Conservation (phyloP, 2,329 filamentous ascomycete genomes). For the Zelopaecilomyces penicillatus region DNA sequence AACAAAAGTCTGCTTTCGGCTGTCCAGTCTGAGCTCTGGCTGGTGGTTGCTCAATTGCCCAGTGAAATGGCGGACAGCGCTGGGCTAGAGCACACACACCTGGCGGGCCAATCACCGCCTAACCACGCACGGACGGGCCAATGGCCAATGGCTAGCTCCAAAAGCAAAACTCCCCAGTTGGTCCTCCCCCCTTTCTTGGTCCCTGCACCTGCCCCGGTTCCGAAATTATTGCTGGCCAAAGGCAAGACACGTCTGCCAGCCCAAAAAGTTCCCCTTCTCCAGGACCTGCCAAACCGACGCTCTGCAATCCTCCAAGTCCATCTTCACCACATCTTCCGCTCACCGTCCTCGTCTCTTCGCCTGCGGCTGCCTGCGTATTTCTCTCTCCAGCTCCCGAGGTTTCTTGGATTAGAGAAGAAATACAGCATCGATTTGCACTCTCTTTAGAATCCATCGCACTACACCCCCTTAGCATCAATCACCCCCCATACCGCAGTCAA, state of each 20-base stretch:
- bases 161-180: slow-evolving; percentile 12
- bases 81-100: background rate
- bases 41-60: no score
- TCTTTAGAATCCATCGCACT: slow-evolving; percentile 11
- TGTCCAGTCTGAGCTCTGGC: no score
- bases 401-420: slow-evolving; percentile 28
- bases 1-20: no score
- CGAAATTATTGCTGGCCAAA: slow-evolving; percentile 43
- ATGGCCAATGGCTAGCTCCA: slow-evolving; percentile 22
- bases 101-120: slow-evolving; percentile 11
- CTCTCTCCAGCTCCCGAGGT: slow-evolving; percentile 17
- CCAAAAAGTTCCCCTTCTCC: slow-evolving; percentile 32
- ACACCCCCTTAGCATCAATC: slow-evolving; percentile 7
- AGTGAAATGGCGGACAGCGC: no score
- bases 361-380: slow-evolving; percentile 12
- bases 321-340: slow-evolving; percentile 18
- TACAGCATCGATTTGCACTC: slow-evolving; percentile 17
- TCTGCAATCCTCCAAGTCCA: slow-evolving; percentile 19
- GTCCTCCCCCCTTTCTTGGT: slow-evolving; percentile 34
- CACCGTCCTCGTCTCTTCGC: slow-evolving; percentile 5
- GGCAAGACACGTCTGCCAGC: slow-evolving; percentile 23
- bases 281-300: slow-evolving; percentile 16
- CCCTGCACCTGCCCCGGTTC: slow-evolving; percentile 31
- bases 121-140: slow-evolving; percentile 18
- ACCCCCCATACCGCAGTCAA: slow-evolving; percentile 20